Evolutionary conservation across 768 basidiomycete genomes (phyloP).

Genomic region (Leccinum obscurum): DNA sequence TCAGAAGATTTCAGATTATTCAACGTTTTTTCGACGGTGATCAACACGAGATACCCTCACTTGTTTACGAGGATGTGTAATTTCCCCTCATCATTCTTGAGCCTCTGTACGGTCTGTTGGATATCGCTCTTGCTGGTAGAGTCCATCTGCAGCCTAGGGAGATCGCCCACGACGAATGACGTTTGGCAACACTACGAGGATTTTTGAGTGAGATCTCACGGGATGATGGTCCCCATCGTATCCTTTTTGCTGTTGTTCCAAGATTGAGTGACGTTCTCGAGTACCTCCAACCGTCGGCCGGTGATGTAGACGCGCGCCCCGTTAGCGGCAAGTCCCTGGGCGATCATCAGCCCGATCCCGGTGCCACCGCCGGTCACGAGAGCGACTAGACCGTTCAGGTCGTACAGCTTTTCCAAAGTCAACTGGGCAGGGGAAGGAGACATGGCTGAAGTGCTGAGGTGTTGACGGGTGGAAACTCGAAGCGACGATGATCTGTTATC

Average conservation of each 20-base stretch:
- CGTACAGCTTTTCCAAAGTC: conserved; percentile 37
- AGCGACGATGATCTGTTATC: neutral
- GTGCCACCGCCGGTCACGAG: conserved; percentile 52
- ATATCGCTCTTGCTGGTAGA: conserved; percentile 72
- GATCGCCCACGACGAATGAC: conserved; percentile 1
- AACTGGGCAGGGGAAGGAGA: conserved; percentile 21
- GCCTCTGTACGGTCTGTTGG: conserved; percentile 44
- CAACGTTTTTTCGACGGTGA: neutral
- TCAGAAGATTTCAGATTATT: neutral
- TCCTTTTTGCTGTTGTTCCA: conserved; percentile 42
- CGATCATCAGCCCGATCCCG: conserved; percentile 64
- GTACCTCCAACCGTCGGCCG: conserved; percentile 63
- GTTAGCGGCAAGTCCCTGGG: conserved; percentile 70
- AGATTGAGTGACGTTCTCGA: conserved; percentile 53
- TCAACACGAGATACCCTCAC: conserved; percentile 38
- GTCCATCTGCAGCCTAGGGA: conserved; percentile 63
- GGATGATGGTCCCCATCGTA: conserved; percentile 50
- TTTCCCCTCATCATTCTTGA: conserved; percentile 51
- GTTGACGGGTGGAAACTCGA: neutral
- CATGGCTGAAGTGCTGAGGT: conserved; percentile 15
- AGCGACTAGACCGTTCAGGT: conserved; percentile 57
- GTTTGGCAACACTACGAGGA: neutral
- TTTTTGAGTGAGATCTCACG: conserved; percentile 44
- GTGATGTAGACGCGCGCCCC: conserved; percentile 84
- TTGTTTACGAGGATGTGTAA: conserved; percentile 84